phyloP scores from a whole-genome alignment of 2,329 filamentous ascomycete species.

The Beauveria sp. region DNA sequence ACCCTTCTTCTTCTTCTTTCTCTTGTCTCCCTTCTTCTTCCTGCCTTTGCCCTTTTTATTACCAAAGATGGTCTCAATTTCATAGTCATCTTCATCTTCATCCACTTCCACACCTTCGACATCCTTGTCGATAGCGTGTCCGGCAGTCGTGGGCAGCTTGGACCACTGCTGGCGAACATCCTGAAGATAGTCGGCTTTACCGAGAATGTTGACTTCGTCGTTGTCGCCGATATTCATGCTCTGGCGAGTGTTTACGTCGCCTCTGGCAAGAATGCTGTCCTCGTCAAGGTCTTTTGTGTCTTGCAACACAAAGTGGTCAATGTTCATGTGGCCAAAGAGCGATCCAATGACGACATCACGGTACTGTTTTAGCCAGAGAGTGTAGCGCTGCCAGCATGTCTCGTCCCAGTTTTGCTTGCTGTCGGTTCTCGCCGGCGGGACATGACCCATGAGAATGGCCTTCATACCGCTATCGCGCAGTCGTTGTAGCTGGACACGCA shows the following conservation, averaged over 20 bases:
- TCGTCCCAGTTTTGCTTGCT: conserved; percentile 91
- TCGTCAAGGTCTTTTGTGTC: conserved; percentile 72
- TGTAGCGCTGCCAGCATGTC: conserved; percentile 97
- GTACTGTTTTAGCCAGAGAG: conserved; percentile 82
- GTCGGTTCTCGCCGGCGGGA: conserved; percentile 79
- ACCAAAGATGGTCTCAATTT: conserved; percentile 10
- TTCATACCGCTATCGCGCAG: conserved; percentile 83
- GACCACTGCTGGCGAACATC: conserved; percentile 75
- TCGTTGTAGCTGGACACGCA: conserved; percentile 79
- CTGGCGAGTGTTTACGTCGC: conserved; percentile 17
- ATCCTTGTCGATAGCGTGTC: background rate
- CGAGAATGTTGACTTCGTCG: conserved; percentile 52
- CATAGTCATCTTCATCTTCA: conserved; percentile 16
- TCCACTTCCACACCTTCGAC: conserved; percentile 16
- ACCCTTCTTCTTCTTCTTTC: conserved; percentile 45
- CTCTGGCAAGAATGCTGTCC: conserved; percentile 26
- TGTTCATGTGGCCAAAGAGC: conserved; percentile 94
- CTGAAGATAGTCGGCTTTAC: conserved; percentile 63
- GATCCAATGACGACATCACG: conserved; percentile 77
- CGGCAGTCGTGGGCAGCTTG: conserved; percentile 53
- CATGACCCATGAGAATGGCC: conserved; percentile 88
- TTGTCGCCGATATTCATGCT: conserved; percentile 23
- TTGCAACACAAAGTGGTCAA: conserved; percentile 92
- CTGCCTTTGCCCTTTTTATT: conserved; percentile 17
- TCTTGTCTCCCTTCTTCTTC: conserved; percentile 30